Evolutionary conservation across 2,329 filamentous ascomycete species (phyloP).

Genomic region (Capronia coronata): DNA sequence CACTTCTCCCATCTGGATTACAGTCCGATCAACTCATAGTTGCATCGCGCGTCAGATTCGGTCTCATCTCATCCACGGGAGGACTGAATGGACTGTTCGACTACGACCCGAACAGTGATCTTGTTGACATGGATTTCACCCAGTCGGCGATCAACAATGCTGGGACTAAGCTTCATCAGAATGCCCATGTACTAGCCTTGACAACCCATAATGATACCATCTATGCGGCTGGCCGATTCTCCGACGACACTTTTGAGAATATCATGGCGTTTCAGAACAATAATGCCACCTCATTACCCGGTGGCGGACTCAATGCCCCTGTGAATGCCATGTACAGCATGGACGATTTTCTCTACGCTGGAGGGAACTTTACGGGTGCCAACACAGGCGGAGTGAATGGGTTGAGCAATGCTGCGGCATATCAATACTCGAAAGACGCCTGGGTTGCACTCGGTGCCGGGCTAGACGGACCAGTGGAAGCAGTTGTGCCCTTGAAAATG

Average conservation of each 20-base stretch:
- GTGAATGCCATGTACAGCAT: slow-evolving; percentile 67
- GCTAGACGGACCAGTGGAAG: slow-evolving; percentile 69
- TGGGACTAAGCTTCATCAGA: slow-evolving; percentile 60
- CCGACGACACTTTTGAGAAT: slow-evolving; percentile 60
- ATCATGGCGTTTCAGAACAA: slow-evolving; percentile 66
- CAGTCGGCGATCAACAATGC: slow-evolving; percentile 70
- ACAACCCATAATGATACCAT: slow-evolving; percentile 56
- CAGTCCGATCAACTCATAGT: slow-evolving; percentile 66
- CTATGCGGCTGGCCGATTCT: slow-evolving; percentile 82
- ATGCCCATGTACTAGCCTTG: slow-evolving; percentile 66
- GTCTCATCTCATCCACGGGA: slow-evolving; percentile 55
- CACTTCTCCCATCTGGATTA: slow-evolving; percentile 61
- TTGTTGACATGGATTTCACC: slow-evolving; percentile 55
- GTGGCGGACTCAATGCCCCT: slow-evolving; percentile 70
- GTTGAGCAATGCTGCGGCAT: slow-evolving; percentile 70
- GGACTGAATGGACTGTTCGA: slow-evolving; percentile 88
- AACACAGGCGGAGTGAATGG: slow-evolving; percentile 49
- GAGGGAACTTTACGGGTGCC: slow-evolving; percentile 76
- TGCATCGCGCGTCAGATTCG: slow-evolving; percentile 81
- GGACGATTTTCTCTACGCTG: slow-evolving; percentile 65
- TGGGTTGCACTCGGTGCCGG: slow-evolving; percentile 81
- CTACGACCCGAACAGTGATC: slow-evolving; percentile 62
- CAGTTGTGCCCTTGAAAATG: slow-evolving; percentile 68
- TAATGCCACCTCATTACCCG: slow-evolving; percentile 56
- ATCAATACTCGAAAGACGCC: slow-evolving; percentile 58